These are phyloP conservation scores for Trichoderma citrinoviride DNA, from an alignment of 2,329 filamentous ascomycete genomes.

Conservation along the genomic window DNA sequence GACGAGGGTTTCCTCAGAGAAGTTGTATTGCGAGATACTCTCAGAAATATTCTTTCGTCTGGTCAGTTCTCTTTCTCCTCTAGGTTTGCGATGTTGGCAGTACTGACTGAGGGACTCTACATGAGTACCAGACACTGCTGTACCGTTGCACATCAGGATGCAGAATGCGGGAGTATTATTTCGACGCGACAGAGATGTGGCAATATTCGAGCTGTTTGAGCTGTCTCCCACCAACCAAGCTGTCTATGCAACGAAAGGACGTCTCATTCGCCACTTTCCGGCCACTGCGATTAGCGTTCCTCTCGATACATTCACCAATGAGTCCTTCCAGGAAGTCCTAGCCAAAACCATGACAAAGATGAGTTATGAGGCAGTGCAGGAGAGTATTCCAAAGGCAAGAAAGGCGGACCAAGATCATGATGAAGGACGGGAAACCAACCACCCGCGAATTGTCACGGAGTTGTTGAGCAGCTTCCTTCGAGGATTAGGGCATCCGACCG, in stretches of 20 bases:
- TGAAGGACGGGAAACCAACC: constrained; percentile 49
- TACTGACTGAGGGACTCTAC: too few relatives aligned
- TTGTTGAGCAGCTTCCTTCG: constrained; percentile 42
- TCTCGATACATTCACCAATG: not conserved
- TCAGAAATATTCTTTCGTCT: too few relatives aligned
- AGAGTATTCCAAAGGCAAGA: constrained; percentile 18
- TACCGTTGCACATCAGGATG: too few relatives aligned
- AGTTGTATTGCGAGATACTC: too few relatives aligned
- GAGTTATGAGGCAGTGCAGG: constrained; percentile 28
- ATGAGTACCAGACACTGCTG: too few relatives aligned
- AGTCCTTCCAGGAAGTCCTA: not conserved
- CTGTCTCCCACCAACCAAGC: not conserved
- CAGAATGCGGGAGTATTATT: too few relatives aligned
- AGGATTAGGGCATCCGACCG: constrained; percentile 32
- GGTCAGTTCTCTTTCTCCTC: too few relatives aligned
- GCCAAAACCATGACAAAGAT: constrained; percentile 28
- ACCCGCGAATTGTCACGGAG: constrained; percentile 53
- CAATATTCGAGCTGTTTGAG: not conserved
- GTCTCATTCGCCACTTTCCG: not conserved
- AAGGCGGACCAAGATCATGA: not conserved
- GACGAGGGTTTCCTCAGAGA: too few relatives aligned
- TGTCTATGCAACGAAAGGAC: not conserved
- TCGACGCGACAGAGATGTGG: too few relatives aligned
- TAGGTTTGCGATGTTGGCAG: too few relatives aligned
- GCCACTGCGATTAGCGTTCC: not conserved